Evolutionary conservation across 1,284 basidiomycete genomes (phyloP).

Genomic region (Ustanciosporium gigantosporum): DNA sequence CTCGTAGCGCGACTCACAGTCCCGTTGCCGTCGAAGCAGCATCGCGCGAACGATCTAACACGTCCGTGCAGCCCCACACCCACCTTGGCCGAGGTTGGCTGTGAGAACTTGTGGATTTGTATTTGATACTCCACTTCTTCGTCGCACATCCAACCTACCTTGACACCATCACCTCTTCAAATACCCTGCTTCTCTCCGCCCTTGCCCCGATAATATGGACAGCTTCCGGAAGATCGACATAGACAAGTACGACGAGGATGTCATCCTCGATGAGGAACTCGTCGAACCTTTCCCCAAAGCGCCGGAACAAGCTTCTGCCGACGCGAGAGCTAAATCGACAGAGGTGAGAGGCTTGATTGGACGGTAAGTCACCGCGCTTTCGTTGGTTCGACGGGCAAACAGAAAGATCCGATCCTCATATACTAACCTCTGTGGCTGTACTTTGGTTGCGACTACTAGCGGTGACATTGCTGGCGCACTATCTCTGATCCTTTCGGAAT

Average conservation of each 20-base stretch:
- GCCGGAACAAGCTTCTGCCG: constrained; percentile 73
- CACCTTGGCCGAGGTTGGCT: too few species aligned
- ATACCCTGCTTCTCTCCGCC: too few species aligned
- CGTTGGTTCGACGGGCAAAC: neutral
- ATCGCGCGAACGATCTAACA: too few species aligned
- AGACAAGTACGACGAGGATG: constrained; percentile 90
- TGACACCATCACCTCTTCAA: too few species aligned
- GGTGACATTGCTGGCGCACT: constrained; percentile 51
- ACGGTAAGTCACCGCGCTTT: constrained; percentile 30
- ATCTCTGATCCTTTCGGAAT: constrained; percentile 38
- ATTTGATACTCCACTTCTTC: too few species aligned
- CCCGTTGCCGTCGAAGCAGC: too few species aligned
- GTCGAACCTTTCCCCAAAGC: constrained; percentile 83
- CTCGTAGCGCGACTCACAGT: too few species aligned
- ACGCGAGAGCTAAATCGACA: constrained; percentile 75
- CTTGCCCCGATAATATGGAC: too few species aligned
- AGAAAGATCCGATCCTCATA: neutral
- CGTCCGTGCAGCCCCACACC: too few species aligned
- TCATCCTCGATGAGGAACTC: constrained; percentile 74
- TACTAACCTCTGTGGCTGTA: neutral
- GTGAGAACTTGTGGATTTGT: too few species aligned
- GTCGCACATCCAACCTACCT: too few species aligned
- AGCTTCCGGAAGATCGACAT: constrained; percentile 89
- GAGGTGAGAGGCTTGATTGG: constrained; percentile 70
- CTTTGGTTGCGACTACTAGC: constrained; percentile 8